Percentiles rank a stretch among this genome's conserved stretches.
phyloP scores from a whole-genome alignment of 1,139 yeast genomes.

The Blastobotrys proliferans region DNA sequence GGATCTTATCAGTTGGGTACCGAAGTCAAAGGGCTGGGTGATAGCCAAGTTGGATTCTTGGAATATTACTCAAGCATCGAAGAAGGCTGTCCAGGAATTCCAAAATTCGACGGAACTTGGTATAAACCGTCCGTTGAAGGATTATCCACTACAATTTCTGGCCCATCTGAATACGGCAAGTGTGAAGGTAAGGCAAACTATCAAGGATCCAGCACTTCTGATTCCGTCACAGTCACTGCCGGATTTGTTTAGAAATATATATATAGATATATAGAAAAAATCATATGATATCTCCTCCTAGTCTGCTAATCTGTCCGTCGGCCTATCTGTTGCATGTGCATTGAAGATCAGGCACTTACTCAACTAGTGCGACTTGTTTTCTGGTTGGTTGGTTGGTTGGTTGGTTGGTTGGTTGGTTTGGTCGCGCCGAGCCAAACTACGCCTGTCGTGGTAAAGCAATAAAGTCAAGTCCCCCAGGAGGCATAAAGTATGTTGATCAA shows the following conservation, averaged over 20 bases:
- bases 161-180: neutral
- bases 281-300: too few species aligned
- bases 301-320: too few species aligned
- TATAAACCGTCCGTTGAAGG: neutral
- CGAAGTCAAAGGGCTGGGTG: neutral
- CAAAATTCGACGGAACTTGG: neutral
- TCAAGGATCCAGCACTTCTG: neutral
- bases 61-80: neutral
- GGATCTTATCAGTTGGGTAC: neutral
- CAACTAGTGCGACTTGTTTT: too few species aligned
- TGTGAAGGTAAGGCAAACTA: constrained; percentile 1
- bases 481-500: too few species aligned
- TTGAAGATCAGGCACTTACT: too few species aligned
- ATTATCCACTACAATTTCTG: neutral
- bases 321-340: too few species aligned
- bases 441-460: too few species aligned
- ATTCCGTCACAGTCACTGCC: neutral
- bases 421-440: too few species aligned
- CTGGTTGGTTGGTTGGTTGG: too few species aligned
- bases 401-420: too few species aligned
- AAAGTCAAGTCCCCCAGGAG: too few species aligned
- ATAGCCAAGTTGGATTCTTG: constrained; percentile 2
- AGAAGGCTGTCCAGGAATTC: neutral
- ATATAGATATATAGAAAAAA: too few species aligned
- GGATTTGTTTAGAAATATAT: neutral